Conservation (phyloP, 176 grass and related monocot genomes). For the Triticum urartu region DNA sequence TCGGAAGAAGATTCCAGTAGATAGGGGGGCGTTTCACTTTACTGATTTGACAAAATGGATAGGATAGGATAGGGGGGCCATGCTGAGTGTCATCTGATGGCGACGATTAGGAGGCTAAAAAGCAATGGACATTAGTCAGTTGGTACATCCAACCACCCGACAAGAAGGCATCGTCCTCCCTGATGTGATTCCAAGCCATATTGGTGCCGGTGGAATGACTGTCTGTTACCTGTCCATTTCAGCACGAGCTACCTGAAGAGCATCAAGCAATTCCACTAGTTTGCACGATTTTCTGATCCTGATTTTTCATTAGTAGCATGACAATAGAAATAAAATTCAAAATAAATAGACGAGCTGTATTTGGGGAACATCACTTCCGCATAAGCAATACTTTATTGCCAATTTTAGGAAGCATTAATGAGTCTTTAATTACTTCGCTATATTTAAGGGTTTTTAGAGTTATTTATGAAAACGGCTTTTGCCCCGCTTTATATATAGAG, state of each 20-base stretch:
- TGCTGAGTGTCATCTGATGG: background rate
- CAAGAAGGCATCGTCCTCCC: background rate
- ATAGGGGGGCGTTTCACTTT: background rate
- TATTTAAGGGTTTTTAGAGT: background rate
- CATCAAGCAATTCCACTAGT: background rate
- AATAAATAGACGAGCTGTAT: too few species aligned
- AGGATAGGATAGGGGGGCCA: background rate
- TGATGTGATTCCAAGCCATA: background rate
- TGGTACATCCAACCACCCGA: background rate
- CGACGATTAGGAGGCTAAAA: background rate
- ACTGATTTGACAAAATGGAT: background rate
- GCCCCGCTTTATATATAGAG: too few species aligned
- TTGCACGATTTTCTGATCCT: background rate
- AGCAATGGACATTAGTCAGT: background rate
- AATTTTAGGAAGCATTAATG: background rate
- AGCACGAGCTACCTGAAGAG: background rate
- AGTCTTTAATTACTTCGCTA: background rate
- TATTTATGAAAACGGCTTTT: too few species aligned
- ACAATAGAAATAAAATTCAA: too few species aligned
- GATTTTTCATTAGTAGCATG: background rate
- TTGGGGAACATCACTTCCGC: background rate
- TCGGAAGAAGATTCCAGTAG: background rate
- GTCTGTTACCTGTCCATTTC: background rate
- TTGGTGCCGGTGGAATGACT: background rate
- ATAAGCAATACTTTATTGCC: background rate